Evolutionary conservation across 768 basidiomycete genomes (phyloP).

Genomic region (Daedalea quercina): DNA sequence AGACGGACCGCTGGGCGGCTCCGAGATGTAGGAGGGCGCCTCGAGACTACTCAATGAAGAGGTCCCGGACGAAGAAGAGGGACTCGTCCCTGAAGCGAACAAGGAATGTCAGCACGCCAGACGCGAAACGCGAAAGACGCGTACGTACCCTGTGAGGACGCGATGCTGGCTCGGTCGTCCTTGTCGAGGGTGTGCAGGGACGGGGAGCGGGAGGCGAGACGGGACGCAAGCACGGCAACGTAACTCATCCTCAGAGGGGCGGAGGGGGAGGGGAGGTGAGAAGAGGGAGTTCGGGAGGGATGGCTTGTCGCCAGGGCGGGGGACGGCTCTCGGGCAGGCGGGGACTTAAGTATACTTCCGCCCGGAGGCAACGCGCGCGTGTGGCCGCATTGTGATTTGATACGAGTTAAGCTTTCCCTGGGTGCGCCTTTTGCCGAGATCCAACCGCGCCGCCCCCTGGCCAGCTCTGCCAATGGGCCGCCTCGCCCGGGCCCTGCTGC

Average conservation of each 20-base stretch:
- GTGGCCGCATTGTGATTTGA: conserved; percentile 1
- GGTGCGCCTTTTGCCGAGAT: background rate
- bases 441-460: background rate
- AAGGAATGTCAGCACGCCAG: background rate
- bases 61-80: conserved; percentile 19
- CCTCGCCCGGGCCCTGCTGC: too few species aligned
- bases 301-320: background rate
- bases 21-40: conserved; percentile 19
- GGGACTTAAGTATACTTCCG: background rate
- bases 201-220: conserved; percentile 7
- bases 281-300: conserved; percentile 1
- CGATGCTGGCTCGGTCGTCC: conserved; percentile 6
- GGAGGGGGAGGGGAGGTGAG: conserved; percentile 3
- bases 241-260: conserved; percentile 9
- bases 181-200: conserved; percentile 10
- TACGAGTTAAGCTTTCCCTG: conserved; percentile 2
- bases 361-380: background rate
- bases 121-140: background rate
- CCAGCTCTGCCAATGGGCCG: background rate
- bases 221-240: conserved; percentile 8
- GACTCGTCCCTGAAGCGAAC: conserved; percentile 2
- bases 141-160: conserved; percentile 7
- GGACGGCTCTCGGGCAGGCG: background rate
- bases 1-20: conserved; percentile 15
- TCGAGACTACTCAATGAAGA: conserved; percentile 19